Percentiles rank a stretch among this genome's conserved stretches.
Conservation (phyloP, 208 protist genomes). For the Trypanosoma boissoni region DNA sequence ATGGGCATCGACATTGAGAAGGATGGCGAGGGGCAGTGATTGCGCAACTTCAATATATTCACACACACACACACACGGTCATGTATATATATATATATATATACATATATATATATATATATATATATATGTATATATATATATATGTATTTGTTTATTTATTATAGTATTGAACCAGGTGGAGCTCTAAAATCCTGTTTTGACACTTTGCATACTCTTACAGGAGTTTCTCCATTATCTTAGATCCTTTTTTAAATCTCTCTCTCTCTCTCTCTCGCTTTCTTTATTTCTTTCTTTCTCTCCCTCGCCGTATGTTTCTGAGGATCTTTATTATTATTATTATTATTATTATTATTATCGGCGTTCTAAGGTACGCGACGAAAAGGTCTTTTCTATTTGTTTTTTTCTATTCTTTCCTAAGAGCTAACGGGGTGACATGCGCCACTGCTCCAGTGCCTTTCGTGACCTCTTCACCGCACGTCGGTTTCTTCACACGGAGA, state of each 20-base stretch:
- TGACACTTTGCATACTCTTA: neutral
- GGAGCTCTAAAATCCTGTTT: too few relatives aligned
- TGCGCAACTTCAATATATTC: neutral
- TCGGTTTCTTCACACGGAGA: neutral
- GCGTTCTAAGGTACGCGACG: too few relatives aligned
- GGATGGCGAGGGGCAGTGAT: neutral
- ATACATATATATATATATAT: constrained; percentile 1
- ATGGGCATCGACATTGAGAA: constrained; percentile 11
- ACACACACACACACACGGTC: neutral
- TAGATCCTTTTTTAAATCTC: too few relatives aligned
- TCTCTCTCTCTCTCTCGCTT: constrained; percentile 3
- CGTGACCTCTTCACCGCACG: neutral
- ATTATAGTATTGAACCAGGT: neutral
- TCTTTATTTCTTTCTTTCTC: too few relatives aligned
- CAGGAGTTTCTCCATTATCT: neutral
- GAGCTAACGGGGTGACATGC: too few relatives aligned
- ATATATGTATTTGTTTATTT: neutral
- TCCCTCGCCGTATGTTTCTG: too few relatives aligned
- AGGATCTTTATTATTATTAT: too few relatives aligned
- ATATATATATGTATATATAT: constrained; percentile 1
- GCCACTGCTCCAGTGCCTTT: neutral
- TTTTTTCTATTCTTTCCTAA: too few relatives aligned
- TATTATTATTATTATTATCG: too few relatives aligned
- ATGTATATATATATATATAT: neutral
- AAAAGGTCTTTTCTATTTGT: too few relatives aligned